Evolutionary conservation across 495 filamentous ascomycete species (phyloP), one percentile per base, ranked within the genome.

Genomic region (Penicillium atrosanguineum): DNA sequence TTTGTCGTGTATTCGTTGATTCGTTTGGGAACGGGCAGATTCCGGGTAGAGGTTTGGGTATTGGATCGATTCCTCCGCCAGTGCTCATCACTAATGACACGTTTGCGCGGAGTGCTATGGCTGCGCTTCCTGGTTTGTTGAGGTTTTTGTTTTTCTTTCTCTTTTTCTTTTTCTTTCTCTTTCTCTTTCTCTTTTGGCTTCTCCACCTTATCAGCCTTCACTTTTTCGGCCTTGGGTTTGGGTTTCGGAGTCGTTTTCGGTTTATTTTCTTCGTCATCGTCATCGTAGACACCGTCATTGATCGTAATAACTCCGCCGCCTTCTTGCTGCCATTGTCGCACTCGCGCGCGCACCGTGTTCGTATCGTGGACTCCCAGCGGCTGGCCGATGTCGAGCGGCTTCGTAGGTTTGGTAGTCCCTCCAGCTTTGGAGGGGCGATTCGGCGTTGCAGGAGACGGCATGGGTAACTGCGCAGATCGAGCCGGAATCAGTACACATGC

Each of bases 11-110:
- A 73, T 45, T 68, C 59, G 38, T 74, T 55, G 45, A 77, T 61
- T 40, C 78, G 75, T 52, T 68, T 72, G 70, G 79, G 59, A 70
- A 62, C 50, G 72, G 84, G 67, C 73, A 78, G 55, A 76, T 86
- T 60, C 28, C 66, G 55, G 68, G 83, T 49, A 73, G 75, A 23
- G 59, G 75, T 50, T 52, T 72, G 69, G 15, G 75, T 82, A 15
- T 75, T 67, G 42, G 69, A 79, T 56, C 73, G 78, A 52, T 77
- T 79, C 41, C 55, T 62, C 39, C 71, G 72, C 88, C 88, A 93
- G 56, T 93, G 85, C 37, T 84, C 83, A 69, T 93, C 89, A 59
- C 88, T 91, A 19, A 93, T 79, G 20, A 93, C 84, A 44, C 88
- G 79, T 74, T 90, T 93, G 59, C 84, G 83, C 6, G 89, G 89